These are phyloP conservation scores for Tuctoria greenei DNA, from an alignment of 176 grass and related monocot genomes.

Conservation along the genomic window DNA sequence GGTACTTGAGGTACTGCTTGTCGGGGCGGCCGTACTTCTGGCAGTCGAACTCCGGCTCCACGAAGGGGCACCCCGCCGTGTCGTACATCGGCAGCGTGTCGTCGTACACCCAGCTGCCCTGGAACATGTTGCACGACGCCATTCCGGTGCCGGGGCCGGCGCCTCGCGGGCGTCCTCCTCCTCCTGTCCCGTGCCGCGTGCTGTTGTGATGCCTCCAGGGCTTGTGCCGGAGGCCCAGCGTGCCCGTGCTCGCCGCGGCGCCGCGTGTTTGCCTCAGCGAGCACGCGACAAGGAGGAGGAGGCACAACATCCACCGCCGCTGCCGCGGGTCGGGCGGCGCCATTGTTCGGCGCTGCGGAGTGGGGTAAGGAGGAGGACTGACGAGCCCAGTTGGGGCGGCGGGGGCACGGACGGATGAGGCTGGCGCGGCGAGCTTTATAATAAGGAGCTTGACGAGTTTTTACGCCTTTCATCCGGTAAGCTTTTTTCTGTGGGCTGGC, in stretches of 20 bases:
- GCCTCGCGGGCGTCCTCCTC: neutral
- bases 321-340: conserved; percentile 26
- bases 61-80: conserved; percentile 72
- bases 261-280: conserved; percentile 24
- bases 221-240: conserved; percentile 43
- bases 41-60: conserved; percentile 90
- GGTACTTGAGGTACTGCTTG: conserved; percentile 82
- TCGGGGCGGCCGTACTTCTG: conserved; percentile 79
- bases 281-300: conserved; percentile 21
- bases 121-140: conserved; percentile 75
- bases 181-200: conserved; percentile 23
- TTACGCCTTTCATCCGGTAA: conserved; percentile 25
- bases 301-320: neutral
- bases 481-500: conserved; percentile 35
- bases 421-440: conserved; percentile 28
- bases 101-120: conserved; percentile 81
- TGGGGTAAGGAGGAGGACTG: conserved; percentile 1
- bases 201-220: conserved; percentile 28
- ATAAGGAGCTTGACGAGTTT: conserved; percentile 1
- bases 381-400: neutral
- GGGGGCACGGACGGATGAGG: conserved; percentile 6
- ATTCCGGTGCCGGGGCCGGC: conserved; percentile 25
- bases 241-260: conserved; percentile 5
- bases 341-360: conserved; percentile 37
- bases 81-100: conserved; percentile 63